A percentile compares a stretch with the other conserved stretches of the same genome.
Evolutionary conservation across 257 asterid species (phyloP).

Genomic region (Forsythia suspensa): DNA sequence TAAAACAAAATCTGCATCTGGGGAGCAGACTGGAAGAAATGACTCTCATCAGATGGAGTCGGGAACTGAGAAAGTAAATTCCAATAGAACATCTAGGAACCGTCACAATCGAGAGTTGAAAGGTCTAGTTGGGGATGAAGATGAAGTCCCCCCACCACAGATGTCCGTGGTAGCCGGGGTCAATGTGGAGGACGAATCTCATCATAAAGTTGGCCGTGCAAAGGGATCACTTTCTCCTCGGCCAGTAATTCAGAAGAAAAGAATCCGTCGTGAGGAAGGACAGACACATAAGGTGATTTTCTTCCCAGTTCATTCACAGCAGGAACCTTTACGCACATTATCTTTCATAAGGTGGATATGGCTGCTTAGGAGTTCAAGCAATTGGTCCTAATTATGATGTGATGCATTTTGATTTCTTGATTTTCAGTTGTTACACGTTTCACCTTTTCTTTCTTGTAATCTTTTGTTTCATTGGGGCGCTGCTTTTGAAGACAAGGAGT

Average conservation of each 20-base stretch:
- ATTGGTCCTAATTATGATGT: no score
- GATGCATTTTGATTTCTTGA: no score
- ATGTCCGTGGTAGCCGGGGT: slow-evolving; percentile 34
- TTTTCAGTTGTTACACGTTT: no score
- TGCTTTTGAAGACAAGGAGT: no score
- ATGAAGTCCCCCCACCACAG: slow-evolving; percentile 37
- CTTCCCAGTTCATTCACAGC: not conserved
- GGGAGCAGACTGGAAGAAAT: slow-evolving; percentile 36
- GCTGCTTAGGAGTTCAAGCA: no score
- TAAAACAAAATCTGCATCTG: slow-evolving; percentile 27
- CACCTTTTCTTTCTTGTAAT: no score
- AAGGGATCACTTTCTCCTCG: slow-evolving; percentile 47
- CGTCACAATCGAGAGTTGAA: slow-evolving; percentile 47
- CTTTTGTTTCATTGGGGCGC: no score
- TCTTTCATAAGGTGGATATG: not conserved
- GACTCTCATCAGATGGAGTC: slow-evolving; percentile 45
- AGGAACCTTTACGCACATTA: not conserved
- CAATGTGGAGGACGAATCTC: slow-evolving; percentile 42
- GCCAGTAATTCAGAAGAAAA: slow-evolving; percentile 54
- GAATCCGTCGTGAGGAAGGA: slow-evolving; percentile 53
- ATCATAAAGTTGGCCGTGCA: slow-evolving; percentile 36
- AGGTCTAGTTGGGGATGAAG: slow-evolving; percentile 36
- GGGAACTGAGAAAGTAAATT: slow-evolving; percentile 45
- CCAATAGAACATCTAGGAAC: slow-evolving; percentile 30
- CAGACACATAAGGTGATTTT: slow-evolving; percentile 55